Evolutionary conservation across 2,329 filamentous ascomycete species (phyloP).

Genomic region (Stachybotrys echinatus): DNA sequence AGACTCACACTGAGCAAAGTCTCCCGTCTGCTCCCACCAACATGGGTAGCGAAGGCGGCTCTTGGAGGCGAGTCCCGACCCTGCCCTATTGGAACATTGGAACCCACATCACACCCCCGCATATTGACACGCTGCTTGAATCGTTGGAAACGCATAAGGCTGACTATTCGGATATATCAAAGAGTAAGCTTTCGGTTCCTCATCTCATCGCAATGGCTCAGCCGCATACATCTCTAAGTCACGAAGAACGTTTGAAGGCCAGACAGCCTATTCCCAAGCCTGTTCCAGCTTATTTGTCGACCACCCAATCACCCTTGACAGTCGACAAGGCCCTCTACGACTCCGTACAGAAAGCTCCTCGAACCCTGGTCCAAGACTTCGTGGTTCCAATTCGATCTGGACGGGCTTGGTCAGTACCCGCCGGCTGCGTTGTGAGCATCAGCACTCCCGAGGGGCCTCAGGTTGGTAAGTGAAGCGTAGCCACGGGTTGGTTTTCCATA

Average conservation of each 20-base stretch:
- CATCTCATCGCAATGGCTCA: not conserved
- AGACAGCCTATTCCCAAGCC: conserved; percentile 40
- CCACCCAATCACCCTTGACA: conserved; percentile 34
- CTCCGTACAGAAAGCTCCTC: conserved; percentile 47
- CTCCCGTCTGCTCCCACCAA: too few relatives aligned
- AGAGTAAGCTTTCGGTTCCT: too few relatives aligned
- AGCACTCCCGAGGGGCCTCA: conserved; percentile 74
- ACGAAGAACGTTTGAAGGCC: conserved; percentile 30
- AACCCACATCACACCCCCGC: too few relatives aligned
- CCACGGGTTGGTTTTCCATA: too few relatives aligned
- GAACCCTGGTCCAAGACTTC: conserved; percentile 43
- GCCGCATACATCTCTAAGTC: not conserved
- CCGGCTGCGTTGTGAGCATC: conserved; percentile 65
- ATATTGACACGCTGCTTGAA: too few relatives aligned
- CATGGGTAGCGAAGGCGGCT: too few relatives aligned
- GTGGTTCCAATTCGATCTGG: conserved; percentile 69
- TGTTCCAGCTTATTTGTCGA: conserved; percentile 42
- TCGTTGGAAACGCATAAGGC: not conserved
- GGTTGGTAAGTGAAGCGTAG: conserved; percentile 43
- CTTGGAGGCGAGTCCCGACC: too few relatives aligned
- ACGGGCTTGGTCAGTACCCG: conserved; percentile 64
- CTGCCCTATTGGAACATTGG: too few relatives aligned
- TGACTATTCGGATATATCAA: not conserved
- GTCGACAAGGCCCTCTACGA: conserved; percentile 50
- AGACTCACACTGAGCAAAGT: too few relatives aligned